These are phyloP conservation scores for Taxillus chinensis DNA, from an alignment of 164 flowering plant genomes.

Conservation along the genomic window DNA sequence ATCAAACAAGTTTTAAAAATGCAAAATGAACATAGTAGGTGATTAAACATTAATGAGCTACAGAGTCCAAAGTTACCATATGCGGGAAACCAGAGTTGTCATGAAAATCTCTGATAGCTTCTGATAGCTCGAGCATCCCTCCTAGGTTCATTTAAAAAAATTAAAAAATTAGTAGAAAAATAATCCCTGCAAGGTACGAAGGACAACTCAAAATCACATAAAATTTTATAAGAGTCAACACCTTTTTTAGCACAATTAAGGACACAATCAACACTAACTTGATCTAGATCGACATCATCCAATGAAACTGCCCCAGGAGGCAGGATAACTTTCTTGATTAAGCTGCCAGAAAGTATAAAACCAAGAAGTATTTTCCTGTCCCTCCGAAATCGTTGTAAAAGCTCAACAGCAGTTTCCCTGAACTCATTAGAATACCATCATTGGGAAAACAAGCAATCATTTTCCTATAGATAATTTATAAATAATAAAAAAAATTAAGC, in stretches of 20 bases:
- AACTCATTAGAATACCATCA: slow-evolving; percentile 4
- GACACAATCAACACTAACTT: slow-evolving; percentile 91
- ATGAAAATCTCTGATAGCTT: slow-evolving; percentile 90
- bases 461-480: background rate
- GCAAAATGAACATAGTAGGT: too few species aligned
- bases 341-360: slow-evolving; percentile 78
- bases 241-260: slow-evolving; percentile 82
- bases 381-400: slow-evolving; percentile 74
- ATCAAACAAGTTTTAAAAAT: too few species aligned
- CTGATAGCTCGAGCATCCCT: slow-evolving; percentile 87
- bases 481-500: too few species aligned
- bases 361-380: slow-evolving; percentile 76
- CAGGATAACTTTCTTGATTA: slow-evolving; percentile 85
- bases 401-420: slow-evolving; percentile 66
- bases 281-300: slow-evolving; percentile 96
- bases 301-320: slow-evolving; percentile 97
- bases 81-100: slow-evolving; percentile 62
- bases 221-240: slow-evolving; percentile 8
- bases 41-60: background rate
- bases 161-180: background rate
- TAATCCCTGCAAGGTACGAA: background rate
- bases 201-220: slow-evolving; percentile 1
- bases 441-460: slow-evolving; percentile 7
- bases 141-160: slow-evolving; percentile 32
- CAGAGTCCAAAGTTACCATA: slow-evolving; percentile 35